These are phyloP conservation scores for Penicillium psychrosexuale DNA, from an alignment of 2,329 filamentous ascomycete genomes.

Conservation along the genomic window DNA sequence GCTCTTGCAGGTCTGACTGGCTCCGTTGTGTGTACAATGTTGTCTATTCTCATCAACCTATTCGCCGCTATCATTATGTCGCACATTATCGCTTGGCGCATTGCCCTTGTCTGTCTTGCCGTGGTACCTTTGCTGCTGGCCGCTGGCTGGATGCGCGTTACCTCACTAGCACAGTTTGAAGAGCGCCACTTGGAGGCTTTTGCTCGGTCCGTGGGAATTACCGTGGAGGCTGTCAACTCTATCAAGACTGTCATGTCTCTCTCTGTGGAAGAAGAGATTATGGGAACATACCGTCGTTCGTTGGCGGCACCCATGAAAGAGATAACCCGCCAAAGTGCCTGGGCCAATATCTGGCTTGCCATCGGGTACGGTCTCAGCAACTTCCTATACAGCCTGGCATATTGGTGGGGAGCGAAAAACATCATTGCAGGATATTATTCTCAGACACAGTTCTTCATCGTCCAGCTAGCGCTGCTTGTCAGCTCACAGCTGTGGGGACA, in stretches of 20 bases:
- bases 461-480: conserved; percentile 66
- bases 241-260: conserved; percentile 52
- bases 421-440: conserved; percentile 64
- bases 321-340: conserved; percentile 45
- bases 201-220: conserved; percentile 49
- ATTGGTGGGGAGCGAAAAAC: conserved; percentile 73
- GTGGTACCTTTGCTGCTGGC: conserved; percentile 66
- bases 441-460: conserved; percentile 68
- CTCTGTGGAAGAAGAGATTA: conserved; percentile 50
- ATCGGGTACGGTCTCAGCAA: conserved; percentile 51
- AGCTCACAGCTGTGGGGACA: conserved; percentile 70
- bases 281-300: conserved; percentile 44
- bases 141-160: conserved; percentile 65
- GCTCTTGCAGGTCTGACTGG: conserved; percentile 68
- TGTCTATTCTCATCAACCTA: conserved; percentile 67
- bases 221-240: conserved; percentile 50
- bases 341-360: conserved; percentile 45
- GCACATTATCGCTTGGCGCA: conserved; percentile 71
- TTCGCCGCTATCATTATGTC: conserved; percentile 65
- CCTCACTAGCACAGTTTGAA: conserved; percentile 57
- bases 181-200: conserved; percentile 50
- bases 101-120: conserved; percentile 68
- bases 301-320: conserved; percentile 47
- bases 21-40: conserved; percentile 66
- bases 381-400: conserved; percentile 69